Percentiles rank a stretch among this genome's conserved stretches.
phyloP scores from a whole-genome alignment of 495 filamentous ascomycete species.

The Rostrohypoxylon terebratum region DNA sequence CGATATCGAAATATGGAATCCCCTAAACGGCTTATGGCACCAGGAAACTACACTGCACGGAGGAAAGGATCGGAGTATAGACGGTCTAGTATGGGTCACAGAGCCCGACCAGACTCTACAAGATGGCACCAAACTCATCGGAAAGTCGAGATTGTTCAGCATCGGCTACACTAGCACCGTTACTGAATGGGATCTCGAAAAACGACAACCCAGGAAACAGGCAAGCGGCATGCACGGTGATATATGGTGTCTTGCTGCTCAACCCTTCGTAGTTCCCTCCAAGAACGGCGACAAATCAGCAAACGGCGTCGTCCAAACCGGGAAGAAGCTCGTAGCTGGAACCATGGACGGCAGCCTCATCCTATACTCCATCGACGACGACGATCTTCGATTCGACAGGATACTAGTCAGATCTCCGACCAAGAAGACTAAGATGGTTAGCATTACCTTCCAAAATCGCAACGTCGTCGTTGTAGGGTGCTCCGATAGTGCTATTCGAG shows the following conservation, averaged over 20 bases:
- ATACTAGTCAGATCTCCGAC: constrained; percentile 76
- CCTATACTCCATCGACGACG: constrained; percentile 84
- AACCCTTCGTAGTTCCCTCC: constrained; percentile 64
- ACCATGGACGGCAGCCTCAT: constrained; percentile 93
- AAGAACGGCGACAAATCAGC: constrained; percentile 37
- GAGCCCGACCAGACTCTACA: constrained; percentile 78
- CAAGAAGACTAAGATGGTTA: constrained; percentile 87
- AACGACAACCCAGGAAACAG: constrained; percentile 78
- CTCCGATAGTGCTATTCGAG: constrained; percentile 88
- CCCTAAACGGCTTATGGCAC: constrained; percentile 83
- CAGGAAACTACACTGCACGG: constrained; percentile 89
- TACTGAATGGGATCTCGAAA: constrained; percentile 93
- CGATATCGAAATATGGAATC: constrained; percentile 99
- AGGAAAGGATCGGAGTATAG: constrained; percentile 86
- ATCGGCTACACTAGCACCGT: constrained; percentile 92
- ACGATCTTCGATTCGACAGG: constrained; percentile 77
- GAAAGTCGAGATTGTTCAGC: constrained; percentile 89
- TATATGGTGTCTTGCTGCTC: constrained; percentile 95
- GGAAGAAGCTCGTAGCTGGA: constrained; percentile 85
- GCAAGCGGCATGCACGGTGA: constrained; percentile 94
- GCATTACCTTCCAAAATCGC: constrained; percentile 86
- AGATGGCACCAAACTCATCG: constrained; percentile 69
- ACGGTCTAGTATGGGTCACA: constrained; percentile 92
- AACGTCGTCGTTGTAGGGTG: constrained; percentile 88
- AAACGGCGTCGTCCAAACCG: constrained; percentile 44